Evolutionary conservation across 1,284 basidiomycete genomes (phyloP), one percentile per base, ranked within the genome.

Genomic region (Peniophora sp.): DNA sequence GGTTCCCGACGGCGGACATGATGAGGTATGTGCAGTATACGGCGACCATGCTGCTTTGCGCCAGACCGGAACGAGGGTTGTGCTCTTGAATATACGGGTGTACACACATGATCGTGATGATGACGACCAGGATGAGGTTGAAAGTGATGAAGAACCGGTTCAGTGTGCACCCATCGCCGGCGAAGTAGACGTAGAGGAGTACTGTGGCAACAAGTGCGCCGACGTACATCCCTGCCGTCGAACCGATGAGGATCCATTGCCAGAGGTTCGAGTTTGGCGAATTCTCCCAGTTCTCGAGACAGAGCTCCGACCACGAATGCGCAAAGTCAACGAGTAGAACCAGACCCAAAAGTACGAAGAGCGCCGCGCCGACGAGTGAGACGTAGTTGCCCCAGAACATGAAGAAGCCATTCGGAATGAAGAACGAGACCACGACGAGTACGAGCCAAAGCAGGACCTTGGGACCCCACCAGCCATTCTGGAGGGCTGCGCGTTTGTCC

Each of bases 391-490:
- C 95, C 92, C 85, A 97, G 67, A 96, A 89, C 67, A 96, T 91
- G 69, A 96, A 95, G 78, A 97, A 95, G 48, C 78, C 85, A 62
- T 96, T 96, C 0, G 93, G 93, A 57, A 96, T 89, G 67, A 96
- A 85, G 77, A 99, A 99, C 3, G 87, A 89, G 23, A 90, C 67
- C 45, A 78, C 71, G 53, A 96, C 71, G 50, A 96, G 77, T 51
- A 89, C 59, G 23, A 94, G 61, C 92, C 92, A 95, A 3, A 89
- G 72, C 46, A 97, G 73, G 34, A 93, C 83, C 66, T 99, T 99
- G 12, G 94, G 95, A 34, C 96, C 96, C 96, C 96, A 99, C 95
- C 95, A 99, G 24, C 96, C 96, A 65, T 99, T 99, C 74, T 99
- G 96, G 53, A 99, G 84, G 11, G 92, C 85, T 1, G 96, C 92